Evolutionary conservation across 768 basidiomycete species (phyloP).

Genomic region (Mrakia hoshinonis): DNA sequence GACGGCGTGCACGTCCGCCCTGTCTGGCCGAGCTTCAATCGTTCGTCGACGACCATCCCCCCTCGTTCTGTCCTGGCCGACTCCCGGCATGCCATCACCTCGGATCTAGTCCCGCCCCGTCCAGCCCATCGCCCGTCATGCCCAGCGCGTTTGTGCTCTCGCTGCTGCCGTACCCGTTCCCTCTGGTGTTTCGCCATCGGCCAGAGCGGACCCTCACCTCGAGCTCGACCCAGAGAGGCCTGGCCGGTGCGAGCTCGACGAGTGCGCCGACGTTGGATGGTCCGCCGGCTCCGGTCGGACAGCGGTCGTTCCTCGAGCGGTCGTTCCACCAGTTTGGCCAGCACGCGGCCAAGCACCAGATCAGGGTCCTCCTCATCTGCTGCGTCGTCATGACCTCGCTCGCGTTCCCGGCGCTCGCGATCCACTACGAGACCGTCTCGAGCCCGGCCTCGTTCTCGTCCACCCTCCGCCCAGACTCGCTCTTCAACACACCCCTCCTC

Average conservation of each 20-base stretch:
- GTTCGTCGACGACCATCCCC: no score
- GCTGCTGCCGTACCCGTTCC: constrained; percentile 22
- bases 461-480: constrained; percentile 40
- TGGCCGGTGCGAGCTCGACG: background rate
- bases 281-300: background rate
- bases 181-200: background rate
- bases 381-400: constrained; percentile 79
- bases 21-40: no score
- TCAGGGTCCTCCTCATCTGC: constrained; percentile 77
- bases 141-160: constrained; percentile 23
- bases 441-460: constrained; percentile 48
- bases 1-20: no score
- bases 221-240: background rate
- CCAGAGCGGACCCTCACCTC: background rate
- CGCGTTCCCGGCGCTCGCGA: constrained; percentile 79
- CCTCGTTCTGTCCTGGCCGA: no score
- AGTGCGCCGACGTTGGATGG: background rate
- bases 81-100: background rate
- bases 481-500: constrained; percentile 51
- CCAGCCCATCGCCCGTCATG: background rate
- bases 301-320: constrained; percentile 10
- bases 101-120: background rate
- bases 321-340: constrained; percentile 17
- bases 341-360: constrained; percentile 46
- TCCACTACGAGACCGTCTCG: constrained; percentile 46